Conservation (phyloP, 2,329 filamentous ascomycete species). For the Talaromyces sp. region DNA sequence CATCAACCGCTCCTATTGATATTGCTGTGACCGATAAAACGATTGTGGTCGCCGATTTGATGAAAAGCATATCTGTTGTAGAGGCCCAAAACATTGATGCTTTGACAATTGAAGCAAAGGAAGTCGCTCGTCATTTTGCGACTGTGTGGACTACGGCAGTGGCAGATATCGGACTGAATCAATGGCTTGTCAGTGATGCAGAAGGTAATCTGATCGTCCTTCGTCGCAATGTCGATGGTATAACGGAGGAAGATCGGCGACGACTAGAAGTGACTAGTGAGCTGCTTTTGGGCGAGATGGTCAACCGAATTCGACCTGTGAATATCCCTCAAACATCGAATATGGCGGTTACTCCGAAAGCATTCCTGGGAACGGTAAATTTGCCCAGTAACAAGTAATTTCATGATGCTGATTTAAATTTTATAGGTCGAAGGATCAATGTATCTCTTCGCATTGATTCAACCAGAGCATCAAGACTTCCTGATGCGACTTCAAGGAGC, state of each 20-base stretch:
- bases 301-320: conserved; percentile 79
- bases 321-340: conserved; percentile 62
- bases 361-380: conserved; percentile 84
- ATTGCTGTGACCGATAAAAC: conserved; percentile 68
- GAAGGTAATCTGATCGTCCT: conserved; percentile 84
- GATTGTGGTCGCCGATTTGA: conserved; percentile 85
- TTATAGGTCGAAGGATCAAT: conserved; percentile 80
- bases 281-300: conserved; percentile 84
- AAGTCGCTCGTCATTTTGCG: conserved; percentile 76
- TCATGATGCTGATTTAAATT: background rate
- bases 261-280: conserved; percentile 73
- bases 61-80: conserved; percentile 84
- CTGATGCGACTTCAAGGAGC: conserved; percentile 76
- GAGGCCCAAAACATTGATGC: conserved; percentile 53
- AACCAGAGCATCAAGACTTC: conserved; percentile 68
- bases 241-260: conserved; percentile 69
- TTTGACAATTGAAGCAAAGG: conserved; percentile 38
- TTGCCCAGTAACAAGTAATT: background rate
- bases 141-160: conserved; percentile 79
- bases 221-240: conserved; percentile 67
- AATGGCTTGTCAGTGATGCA: conserved; percentile 79
- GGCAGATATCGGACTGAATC: conserved; percentile 66
- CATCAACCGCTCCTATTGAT: conserved; percentile 79
- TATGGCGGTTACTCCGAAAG: conserved; percentile 71
- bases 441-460: conserved; percentile 82